Evolutionary conservation across 2,329 filamentous ascomycete genomes (phyloP).

Genomic region (Colletotrichum kahawae): DNA sequence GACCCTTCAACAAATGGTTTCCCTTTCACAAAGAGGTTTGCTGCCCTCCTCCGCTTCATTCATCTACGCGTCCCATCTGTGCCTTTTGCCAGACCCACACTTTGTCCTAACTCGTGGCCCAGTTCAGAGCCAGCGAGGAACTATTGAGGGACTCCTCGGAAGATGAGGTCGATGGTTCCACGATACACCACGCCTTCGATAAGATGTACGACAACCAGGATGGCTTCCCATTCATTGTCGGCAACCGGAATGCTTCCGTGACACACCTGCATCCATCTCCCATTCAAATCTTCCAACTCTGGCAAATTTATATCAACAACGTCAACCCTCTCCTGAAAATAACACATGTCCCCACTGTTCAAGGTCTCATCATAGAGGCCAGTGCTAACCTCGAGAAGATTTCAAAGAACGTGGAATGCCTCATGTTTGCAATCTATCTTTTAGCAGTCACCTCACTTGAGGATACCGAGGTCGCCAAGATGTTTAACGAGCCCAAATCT

Average conservation of each 20-base stretch:
- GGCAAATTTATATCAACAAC: slow-evolving; percentile 74
- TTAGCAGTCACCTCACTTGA: slow-evolving; percentile 63
- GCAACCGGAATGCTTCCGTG: slow-evolving; percentile 46
- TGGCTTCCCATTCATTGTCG: slow-evolving; percentile 63
- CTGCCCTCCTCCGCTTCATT: background rate
- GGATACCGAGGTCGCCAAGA: slow-evolving; percentile 55
- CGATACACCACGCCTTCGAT: slow-evolving; percentile 64
- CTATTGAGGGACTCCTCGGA: slow-evolving; percentile 60
- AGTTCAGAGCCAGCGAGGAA: slow-evolving; percentile 58
- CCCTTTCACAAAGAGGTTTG: slow-evolving; percentile 57
- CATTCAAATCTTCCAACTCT: slow-evolving; percentile 67
- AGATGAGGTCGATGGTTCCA: slow-evolving; percentile 59
- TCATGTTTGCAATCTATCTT: slow-evolving; percentile 72
- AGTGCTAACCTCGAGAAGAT: slow-evolving; percentile 60
- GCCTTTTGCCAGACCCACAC: background rate
- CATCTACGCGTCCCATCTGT: background rate
- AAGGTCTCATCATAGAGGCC: slow-evolving; percentile 68
- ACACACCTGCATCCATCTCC: slow-evolving; percentile 56
- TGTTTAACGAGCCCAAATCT: slow-evolving; percentile 58
- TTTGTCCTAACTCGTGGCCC: background rate
- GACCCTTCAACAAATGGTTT: slow-evolving; percentile 51
- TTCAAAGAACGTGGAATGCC: slow-evolving; percentile 62
- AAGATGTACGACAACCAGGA: slow-evolving; percentile 61
- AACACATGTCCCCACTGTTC: slow-evolving; percentile 69
- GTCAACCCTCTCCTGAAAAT: slow-evolving; percentile 73